Base-by-base conservation (phyloP, 352 stramenopile genomes). In the Saprolegnia diclina region DNA sequence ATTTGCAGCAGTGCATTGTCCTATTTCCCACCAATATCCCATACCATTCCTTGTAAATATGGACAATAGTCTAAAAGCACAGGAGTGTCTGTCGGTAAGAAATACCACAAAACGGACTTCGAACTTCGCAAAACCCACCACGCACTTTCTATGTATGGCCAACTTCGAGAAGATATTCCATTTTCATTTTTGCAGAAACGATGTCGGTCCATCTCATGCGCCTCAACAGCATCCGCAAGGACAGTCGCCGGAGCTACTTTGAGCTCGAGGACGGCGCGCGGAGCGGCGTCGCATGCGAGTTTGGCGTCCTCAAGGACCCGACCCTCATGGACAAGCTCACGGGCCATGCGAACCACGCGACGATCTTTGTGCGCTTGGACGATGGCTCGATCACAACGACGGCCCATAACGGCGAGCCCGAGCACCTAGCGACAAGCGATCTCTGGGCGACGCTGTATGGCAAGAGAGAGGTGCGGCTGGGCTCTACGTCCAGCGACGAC, bases 401-500 rank as follows among this genome's bases (percentile, higher is more conserved):
- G 13, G n/a, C 3, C 13, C 11, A 59, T 9, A 9, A 59, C 19
- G 52, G 35, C 24, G 35, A 40, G 11, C 24, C 1, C 3, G 1
- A n/a, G 11, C 16, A 2, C 24, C 1, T 59, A 10, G 3, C 24
- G 35, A 59, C 59, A 4, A 6, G 10, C 26, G 19, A 66, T 18
- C n/a, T 66, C 40, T 54, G 32, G 32, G 32, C 56, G 18, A 14
- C 5, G 24, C 42, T 66, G 6, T 5, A 5, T 50, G 59, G 59
- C 32, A 66, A 66, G 45, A 56, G 32, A 22, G 40, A 50, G 21
- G 59, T 66, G 10, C n/a, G 32, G 40, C 62, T 66, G 24, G 52
- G 52, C 24, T 11, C 35, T 0, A 61, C 5, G 54, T 61, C 24
- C 24, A 61, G n/a, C n/a, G 42, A 48, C 18, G 42, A 38, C 18